Evolutionary conservation across 106 monocot species (phyloP).

Genomic region (Amphibolis antarctica): DNA sequence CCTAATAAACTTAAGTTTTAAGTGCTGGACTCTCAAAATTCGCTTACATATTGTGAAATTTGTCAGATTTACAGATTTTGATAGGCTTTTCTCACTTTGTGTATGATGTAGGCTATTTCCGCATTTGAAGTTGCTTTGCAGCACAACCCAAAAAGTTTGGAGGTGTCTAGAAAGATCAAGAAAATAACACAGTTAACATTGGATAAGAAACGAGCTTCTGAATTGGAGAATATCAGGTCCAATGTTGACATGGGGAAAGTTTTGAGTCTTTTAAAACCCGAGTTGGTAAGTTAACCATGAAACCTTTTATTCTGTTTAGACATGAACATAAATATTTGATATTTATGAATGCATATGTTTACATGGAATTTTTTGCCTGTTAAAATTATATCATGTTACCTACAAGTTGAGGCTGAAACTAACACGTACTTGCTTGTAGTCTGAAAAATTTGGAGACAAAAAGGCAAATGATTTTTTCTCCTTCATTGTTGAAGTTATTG

Average conservation of each 20-base stretch:
- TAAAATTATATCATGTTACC: neutral
- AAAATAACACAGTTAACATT: conserved; percentile 50
- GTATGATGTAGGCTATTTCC: conserved; percentile 46
- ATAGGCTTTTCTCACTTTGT: neutral
- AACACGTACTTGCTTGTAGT: conserved; percentile 26
- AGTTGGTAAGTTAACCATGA: conserved; percentile 44
- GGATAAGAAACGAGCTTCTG: conserved; percentile 46
- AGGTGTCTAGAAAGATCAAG: conserved; percentile 81
- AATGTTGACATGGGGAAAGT: conserved; percentile 54
- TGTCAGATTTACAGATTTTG: no score
- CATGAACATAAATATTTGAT: neutral
- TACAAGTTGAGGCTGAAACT: neutral
- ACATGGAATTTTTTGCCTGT: neutral
- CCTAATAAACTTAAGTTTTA: conserved; percentile 2
- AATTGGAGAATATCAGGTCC: conserved; percentile 58
- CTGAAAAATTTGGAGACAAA: conserved; percentile 28
- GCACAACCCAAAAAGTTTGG: conserved; percentile 61
- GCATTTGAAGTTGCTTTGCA: conserved; percentile 69
- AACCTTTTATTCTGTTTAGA: neutral
- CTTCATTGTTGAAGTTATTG: conserved; percentile 55
- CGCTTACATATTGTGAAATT: no score
- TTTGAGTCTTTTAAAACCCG: conserved; percentile 53
- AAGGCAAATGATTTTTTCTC: conserved; percentile 41
- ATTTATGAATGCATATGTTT: no score
- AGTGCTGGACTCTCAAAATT: no score